Base-by-base conservation (phyloP, 2,329 filamentous ascomycete genomes). In the Bipolaris gigantea region DNA sequence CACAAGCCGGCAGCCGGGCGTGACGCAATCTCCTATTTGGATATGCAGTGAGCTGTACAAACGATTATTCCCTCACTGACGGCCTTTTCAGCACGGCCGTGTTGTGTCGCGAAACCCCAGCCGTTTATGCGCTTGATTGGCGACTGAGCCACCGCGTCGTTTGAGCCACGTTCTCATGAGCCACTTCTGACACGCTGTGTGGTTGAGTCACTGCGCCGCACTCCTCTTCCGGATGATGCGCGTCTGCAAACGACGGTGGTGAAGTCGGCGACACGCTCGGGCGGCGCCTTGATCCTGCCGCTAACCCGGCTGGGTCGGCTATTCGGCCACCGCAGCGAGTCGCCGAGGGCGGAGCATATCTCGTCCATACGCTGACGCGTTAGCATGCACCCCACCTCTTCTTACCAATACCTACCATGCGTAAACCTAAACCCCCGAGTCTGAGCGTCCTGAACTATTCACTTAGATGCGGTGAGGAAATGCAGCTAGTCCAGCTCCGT, bases 191-290 rank as follows among this genome's bases (percentile, higher is more conserved):
- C 40, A 55, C 47, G 39, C 34, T 30, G 46, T 36, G 55, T 51
- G 51, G 55, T 57, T 44, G 47, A 57, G 51, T 52, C 13, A 55
- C 55, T 57, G 55, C 55, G 55, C 47, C 52, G 48, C 52, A 55
- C 18, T n/a, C 23, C 18, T n/a, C 23, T 30, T 48, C 48, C 27
- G 47, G 36, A 47, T 39, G 44, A 45, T 36, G 44, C 32, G 47
- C 10, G 55, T 36, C 16, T 21, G 38, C 36, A 21, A 38, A 51
- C 38, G 13, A 36, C 43, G 2, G 27, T 30, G 27, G 39, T 30
- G 34, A 32, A 36, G 21, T 27, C 21, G 30, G 42, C 43, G 42
- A 43, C 21, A 40, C 42, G 48, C 53, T 48, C 27, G 45, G 30
- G 2, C 16, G 13, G 8, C 15, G 30, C 15, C 19, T 32, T 19